Evolutionary conservation across 2,329 filamentous ascomycete genomes (phyloP).

Genomic region (Pyricularia grisea): DNA sequence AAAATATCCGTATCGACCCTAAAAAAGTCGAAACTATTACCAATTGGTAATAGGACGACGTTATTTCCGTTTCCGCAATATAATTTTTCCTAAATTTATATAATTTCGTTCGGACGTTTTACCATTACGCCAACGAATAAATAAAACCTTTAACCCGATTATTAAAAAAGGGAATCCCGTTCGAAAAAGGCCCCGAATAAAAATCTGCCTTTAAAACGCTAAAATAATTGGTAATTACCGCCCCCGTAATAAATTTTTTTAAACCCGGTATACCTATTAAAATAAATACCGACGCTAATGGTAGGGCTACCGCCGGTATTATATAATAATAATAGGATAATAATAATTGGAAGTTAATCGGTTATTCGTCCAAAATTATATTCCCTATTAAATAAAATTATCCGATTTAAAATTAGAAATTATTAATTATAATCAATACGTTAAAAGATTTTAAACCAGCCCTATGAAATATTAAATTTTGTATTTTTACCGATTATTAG

Average conservation of each 20-base stretch:
- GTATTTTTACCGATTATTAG: too few relatives aligned
- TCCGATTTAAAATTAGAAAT: neutral
- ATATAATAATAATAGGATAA: neutral
- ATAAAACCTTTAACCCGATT: neutral
- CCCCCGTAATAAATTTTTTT: neutral
- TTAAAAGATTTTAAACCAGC: neutral
- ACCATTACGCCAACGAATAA: neutral
- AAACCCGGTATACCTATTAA: neutral
- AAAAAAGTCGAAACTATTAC: neutral
- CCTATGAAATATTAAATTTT: too few relatives aligned
- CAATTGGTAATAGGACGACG: neutral
- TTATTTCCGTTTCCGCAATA: neutral
- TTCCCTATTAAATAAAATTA: too few relatives aligned
- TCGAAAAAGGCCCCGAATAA: too few relatives aligned
- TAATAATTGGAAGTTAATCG: neutral
- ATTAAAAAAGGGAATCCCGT: neutral
- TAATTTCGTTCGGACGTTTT: neutral
- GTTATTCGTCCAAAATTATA: neutral
- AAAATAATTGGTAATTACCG: neutral
- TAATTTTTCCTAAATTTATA: neutral
- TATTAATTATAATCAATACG: neutral
- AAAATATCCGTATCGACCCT: neutral
- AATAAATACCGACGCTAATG: neutral
- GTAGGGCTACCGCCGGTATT: neutral
- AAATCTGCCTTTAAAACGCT: neutral